phyloP scores from a whole-genome alignment of 1,139 yeast species.

The Hanseniaspora sp. region DNA sequence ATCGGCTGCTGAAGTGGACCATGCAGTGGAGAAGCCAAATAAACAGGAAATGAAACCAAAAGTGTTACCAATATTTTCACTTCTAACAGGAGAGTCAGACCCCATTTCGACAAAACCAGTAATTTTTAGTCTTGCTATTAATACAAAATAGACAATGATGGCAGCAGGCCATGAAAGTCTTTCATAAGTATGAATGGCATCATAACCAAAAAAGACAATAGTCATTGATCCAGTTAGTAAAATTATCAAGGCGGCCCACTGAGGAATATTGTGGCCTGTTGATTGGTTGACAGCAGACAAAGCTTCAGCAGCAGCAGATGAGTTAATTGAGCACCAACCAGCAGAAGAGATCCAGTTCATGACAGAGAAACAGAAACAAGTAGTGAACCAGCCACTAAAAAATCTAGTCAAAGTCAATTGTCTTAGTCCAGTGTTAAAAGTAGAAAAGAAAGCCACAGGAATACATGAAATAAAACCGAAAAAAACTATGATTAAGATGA shows the following conservation, averaged over 20 bases:
- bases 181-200: conserved; percentile 63
- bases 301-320: conserved; percentile 73
- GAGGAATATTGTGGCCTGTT: conserved; percentile 41
- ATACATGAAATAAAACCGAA: conserved; percentile 57
- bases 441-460: conserved; percentile 67
- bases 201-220: conserved; percentile 70
- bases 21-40: conserved; percentile 80
- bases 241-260: conserved; percentile 76
- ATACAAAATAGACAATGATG: conserved; percentile 50
- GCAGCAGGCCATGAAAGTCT: conserved; percentile 78
- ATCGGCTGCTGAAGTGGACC: conserved; percentile 83
- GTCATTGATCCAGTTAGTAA: conserved; percentile 52
- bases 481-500: conserved; percentile 49
- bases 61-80: conserved; percentile 54
- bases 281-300: conserved; percentile 53
- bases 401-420: conserved; percentile 69
- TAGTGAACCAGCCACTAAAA: conserved; percentile 57
- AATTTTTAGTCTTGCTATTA: conserved; percentile 60
- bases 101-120: conserved; percentile 43
- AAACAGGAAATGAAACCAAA: conserved; percentile 69
- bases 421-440: conserved; percentile 77
- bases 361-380: conserved; percentile 56
- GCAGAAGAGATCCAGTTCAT: conserved; percentile 70
- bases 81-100: conserved; percentile 30
- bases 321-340: conserved; percentile 81